Percentiles rank a stretch among this genome's conserved stretches.
phyloP scores from a whole-genome alignment of 2,329 filamentous ascomycete genomes.

The Exophiala sp. region DNA sequence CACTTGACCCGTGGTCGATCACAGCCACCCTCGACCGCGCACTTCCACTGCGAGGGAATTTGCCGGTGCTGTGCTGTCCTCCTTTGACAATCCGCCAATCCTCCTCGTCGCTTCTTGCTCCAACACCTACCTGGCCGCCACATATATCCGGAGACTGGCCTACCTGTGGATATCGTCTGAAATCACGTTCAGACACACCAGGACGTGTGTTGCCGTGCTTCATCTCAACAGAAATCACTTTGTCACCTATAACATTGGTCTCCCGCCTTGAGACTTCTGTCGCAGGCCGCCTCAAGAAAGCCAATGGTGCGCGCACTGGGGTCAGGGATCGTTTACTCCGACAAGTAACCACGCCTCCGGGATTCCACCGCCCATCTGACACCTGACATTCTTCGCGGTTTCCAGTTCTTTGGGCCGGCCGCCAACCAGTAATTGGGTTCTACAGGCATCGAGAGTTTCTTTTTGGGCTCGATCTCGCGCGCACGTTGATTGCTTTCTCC shows the following conservation, averaged over 20 bases:
- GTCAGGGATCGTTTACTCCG: conserved; percentile 12
- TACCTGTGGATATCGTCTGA: too few relatives aligned
- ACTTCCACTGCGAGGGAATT: neutral
- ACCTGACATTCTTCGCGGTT: conserved; percentile 16
- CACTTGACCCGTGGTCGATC: neutral
- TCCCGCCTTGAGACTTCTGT: neutral
- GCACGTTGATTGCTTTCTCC: neutral
- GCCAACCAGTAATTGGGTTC: conserved; percentile 15
- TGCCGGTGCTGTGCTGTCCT: neutral
- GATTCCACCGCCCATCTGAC: conserved; percentile 21
- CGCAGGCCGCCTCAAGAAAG: conserved; percentile 1
- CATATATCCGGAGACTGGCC: too few relatives aligned
- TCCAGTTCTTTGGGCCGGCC: conserved; percentile 15
- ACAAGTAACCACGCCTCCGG: conserved; percentile 22
- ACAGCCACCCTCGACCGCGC: neutral
- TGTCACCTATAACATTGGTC: neutral
- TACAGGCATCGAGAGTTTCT: conserved; percentile 7
- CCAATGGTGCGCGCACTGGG: conserved; percentile 15
- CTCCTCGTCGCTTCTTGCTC: neutral
- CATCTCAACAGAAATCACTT: neutral
- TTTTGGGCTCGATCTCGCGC: neutral
- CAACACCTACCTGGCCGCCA: too few relatives aligned
- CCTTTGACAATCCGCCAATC: neutral
- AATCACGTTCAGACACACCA: neutral
- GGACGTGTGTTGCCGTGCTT: neutral